These are phyloP conservation scores for Dorcoceras hygrometricum DNA, from an alignment of 257 asterid species.

Conservation along the genomic window DNA sequence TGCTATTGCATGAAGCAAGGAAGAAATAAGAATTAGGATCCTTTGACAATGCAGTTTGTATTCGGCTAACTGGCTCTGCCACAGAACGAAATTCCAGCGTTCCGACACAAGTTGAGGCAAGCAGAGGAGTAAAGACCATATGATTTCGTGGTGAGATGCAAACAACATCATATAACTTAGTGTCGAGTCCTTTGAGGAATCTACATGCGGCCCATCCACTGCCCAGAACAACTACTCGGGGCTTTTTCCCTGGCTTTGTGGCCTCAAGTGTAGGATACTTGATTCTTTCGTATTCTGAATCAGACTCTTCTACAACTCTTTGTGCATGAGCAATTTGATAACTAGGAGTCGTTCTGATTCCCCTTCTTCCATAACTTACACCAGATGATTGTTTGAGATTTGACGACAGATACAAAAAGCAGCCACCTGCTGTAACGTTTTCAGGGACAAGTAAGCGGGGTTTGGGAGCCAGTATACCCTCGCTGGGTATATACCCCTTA, in stretches of 20 bases:
- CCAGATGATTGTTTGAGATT: constrained; percentile 28
- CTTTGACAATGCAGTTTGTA: constrained; percentile 75
- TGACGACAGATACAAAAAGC: constrained; percentile 33
- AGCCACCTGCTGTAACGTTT: constrained; percentile 25
- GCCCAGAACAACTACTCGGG: constrained; percentile 91
- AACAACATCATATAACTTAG: constrained; percentile 69
- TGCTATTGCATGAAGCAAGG: constrained; percentile 70
- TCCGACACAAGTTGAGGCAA: constrained; percentile 96
- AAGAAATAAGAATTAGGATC: constrained; percentile 87
- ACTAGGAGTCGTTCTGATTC: constrained; percentile 52
- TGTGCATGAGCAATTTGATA: constrained; percentile 56
- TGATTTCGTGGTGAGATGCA: constrained; percentile 95
- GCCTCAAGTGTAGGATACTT: constrained; percentile 78
- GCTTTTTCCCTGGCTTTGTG: constrained; percentile 83
- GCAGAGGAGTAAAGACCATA: constrained; percentile 95
- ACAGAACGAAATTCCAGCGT: constrained; percentile 91
- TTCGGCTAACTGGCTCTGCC: constrained; percentile 88
- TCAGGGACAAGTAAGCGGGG: constrained; percentile 24
- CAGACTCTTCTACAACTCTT: constrained; percentile 43
- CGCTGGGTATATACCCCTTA: constrained; percentile 24
- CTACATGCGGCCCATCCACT: constrained; percentile 98
- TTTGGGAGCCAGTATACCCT: constrained; percentile 26
- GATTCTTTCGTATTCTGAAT: constrained; percentile 49
- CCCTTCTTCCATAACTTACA: constrained; percentile 43
- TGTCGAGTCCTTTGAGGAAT: constrained; percentile 83